Evolutionary conservation across 2,329 filamentous ascomycete species (phyloP).

Genomic region (Hysterium pulicare): DNA sequence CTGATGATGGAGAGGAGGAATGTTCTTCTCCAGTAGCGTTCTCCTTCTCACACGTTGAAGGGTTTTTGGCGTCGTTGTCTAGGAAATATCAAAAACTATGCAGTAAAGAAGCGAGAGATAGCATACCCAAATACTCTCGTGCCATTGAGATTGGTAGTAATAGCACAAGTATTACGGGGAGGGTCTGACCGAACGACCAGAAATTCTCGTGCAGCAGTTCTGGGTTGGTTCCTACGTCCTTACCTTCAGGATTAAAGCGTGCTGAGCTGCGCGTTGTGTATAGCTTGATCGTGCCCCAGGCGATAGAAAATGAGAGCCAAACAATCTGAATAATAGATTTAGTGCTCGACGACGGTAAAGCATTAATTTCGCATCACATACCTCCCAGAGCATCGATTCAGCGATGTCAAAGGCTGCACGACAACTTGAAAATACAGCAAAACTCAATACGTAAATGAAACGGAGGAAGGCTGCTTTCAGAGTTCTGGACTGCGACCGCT

Average conservation of each 20-base stretch:
- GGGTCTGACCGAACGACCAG: slow-evolving; percentile 25
- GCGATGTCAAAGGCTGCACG: slow-evolving; percentile 16
- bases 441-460: slow-evolving; percentile 12
- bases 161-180: slow-evolving; percentile 22
- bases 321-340: slow-evolving; percentile 15
- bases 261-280: slow-evolving; percentile 15
- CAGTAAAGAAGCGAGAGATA: too few species aligned
- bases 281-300: slow-evolving; percentile 25
- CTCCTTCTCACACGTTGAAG: too few species aligned
- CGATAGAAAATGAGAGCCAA: slow-evolving; percentile 23
- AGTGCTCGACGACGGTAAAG: neutral
- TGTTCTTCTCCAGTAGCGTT: too few species aligned
- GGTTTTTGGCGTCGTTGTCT: neutral
- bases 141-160: slow-evolving; percentile 20
- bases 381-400: slow-evolving; percentile 17
- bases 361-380: too few species aligned
- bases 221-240: slow-evolving; percentile 10
- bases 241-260: slow-evolving; percentile 9
- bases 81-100: too few species aligned
- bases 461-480: neutral
- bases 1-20: neutral
- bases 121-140: slow-evolving; percentile 23
- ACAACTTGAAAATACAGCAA: slow-evolving; percentile 8
- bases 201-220: slow-evolving; percentile 15
- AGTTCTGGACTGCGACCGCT: neutral